Evolutionary conservation across 2,329 filamentous ascomycete species (phyloP), one percentile per base, ranked within the genome.

Genomic region (Mollisia scopiformis): DNA sequence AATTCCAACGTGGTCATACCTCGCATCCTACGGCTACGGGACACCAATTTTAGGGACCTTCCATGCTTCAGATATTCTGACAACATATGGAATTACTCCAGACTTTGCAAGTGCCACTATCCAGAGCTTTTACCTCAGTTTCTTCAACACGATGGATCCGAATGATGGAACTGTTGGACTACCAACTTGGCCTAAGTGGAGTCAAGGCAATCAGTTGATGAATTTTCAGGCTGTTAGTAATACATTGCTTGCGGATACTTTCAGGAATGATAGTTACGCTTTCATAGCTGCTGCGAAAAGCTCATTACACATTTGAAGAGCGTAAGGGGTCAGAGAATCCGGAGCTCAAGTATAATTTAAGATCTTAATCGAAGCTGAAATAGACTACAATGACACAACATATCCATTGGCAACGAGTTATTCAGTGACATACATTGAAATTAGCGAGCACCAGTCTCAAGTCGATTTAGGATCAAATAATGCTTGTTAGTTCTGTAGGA

Each of bases 21-120:
- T 95, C 1, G 77, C 88, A 0, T 88, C 86, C 0, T 93, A 93
- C 75, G 75, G 89, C 77, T 86, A 88, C 71, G 88, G 88, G 10
- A 88, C 86, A 0, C 88, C 91, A 0, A 75, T 93, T 51, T 74
- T 94, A 0, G 91, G 92, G 19, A 93, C 90, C 0, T 90, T 92
- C 75, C 92, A 95, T 73, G 88, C 76, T 14, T 85, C 82, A 1
- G 91, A 93, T 66, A 68, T 93, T 1, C 66, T 91, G 33, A 57
- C 3, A 85, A 90, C 71, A 82, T 90, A 66, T 33, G 69, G 68
- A 1, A 58, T 69, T n/a, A 82, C 59, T 0, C 67, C 68, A 13
- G 61, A 66, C 8, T 62, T 63, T 13, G 93, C 88, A 1, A 84
- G 83, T 39, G 73, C 71, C 8, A 81, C 84, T 19, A 85, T 88